Base-by-base conservation (phyloP, 1,284 basidiomycete species). In the Cutaneotrichosporon arboriforme region DNA sequence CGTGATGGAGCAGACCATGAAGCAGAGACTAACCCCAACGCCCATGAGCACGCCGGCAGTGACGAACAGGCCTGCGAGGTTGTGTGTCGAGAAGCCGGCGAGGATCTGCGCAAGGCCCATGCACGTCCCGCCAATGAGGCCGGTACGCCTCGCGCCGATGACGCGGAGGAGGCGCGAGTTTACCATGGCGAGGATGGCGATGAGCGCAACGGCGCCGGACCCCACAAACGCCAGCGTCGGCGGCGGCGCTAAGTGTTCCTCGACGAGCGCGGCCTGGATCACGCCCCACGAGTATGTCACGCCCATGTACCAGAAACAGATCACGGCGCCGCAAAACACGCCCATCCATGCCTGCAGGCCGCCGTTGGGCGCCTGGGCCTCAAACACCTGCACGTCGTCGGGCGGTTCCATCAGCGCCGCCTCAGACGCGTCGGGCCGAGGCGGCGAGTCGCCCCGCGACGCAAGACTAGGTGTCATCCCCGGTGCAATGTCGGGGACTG, bases 181-280 rank as follows among this genome's bases (percentile, higher is more conserved):
- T 20, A 66, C 55, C 8, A 72, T 64, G 2, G 68, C 67, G 8
- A 73, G 57, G 26, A 68, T 23, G 4, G 70, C 61, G 23, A 66
- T 59, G 8, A 58, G 52, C 3, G 66, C 55, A 2, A 65, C 49
- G 5, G 67, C 60, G n/a, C 70, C 50, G 4, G 64, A 65, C 8
- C 67, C 67, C 37, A 73, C 58, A 55, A 71, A 74, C 13, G 70
- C 66, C 8, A 74, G 62, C 5, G 68, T 72, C 0, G 63, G 56
- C 14, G 69, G 52, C 1, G 69, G 61, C 1, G 69, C 64, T 18
- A 71, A 65, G 12, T 64, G 55, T 4, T 55, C 59, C 3, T 59
- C 51, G 13, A 69, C 64, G 10, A 74, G 63, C 4, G 52, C 50
- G 23, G 64, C 57, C 45, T 72, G 68, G 3, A 74, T 56, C 31